phyloP scores from a whole-genome alignment of 305 asterid genomes.

The Fraxinus nigra region DNA sequence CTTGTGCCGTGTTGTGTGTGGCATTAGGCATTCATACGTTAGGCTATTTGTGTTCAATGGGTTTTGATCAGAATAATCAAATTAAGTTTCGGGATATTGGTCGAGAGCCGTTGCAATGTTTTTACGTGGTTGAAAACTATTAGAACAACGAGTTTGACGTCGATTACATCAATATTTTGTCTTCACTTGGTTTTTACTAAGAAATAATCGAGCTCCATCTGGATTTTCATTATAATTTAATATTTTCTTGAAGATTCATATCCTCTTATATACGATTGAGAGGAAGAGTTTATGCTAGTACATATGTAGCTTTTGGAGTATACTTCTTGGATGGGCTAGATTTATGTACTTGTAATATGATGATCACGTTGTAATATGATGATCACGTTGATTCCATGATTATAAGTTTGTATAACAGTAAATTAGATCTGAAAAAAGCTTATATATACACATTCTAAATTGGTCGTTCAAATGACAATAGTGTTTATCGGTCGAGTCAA shows the following conservation, averaged over 20 bases:
- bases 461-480: background rate
- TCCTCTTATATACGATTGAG: background rate
- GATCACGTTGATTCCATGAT: background rate
- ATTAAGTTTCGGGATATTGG: background rate
- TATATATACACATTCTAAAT: background rate
- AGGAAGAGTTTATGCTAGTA: background rate
- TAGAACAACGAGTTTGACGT: background rate
- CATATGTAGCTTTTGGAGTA: background rate
- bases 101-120: background rate
- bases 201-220: background rate
- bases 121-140: background rate
- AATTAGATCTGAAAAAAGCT: background rate
- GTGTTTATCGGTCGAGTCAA: background rate
- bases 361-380: background rate
- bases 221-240: background rate
- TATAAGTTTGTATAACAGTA: background rate
- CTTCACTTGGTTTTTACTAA: background rate
- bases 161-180: background rate
- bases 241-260: background rate
- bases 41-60: constrained; percentile 34
- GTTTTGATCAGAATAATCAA: constrained; percentile 22
- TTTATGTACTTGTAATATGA: background rate
- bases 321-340: background rate
- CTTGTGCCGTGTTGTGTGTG: constrained; percentile 35
- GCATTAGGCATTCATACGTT: constrained; percentile 40